Conservation (phyloP, 352 stramenopile genomes). For the Globisporangium recalcitrans region DNA sequence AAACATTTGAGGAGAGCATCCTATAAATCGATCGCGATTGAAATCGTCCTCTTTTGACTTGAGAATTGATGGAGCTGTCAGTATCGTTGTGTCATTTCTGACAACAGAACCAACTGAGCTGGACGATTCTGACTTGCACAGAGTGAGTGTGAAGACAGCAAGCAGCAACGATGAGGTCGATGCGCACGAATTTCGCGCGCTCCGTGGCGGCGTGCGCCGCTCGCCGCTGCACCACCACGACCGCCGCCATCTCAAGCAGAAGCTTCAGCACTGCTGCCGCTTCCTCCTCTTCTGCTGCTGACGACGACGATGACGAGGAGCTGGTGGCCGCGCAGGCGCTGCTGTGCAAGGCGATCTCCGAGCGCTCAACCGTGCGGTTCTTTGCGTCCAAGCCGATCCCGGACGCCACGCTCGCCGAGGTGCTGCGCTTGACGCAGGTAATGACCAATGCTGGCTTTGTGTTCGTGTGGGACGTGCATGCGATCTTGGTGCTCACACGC, state of each 20-base stretch:
- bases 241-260: not conserved
- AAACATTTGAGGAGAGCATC: too few species aligned
- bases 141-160: not conserved
- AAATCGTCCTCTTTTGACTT: too few species aligned
- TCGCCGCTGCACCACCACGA: not conserved
- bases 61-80: too few species aligned
- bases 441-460: not conserved
- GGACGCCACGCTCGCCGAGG: constrained; percentile 51
- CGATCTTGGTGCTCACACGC: not conserved
- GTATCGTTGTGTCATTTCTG: too few species aligned
- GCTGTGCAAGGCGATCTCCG: constrained; percentile 12
- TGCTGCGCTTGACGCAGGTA: constrained; percentile 65
- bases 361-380: constrained; percentile 14
- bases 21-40: too few species aligned
- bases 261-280: not conserved
- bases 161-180: not conserved
- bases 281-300: not conserved
- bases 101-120: too few species aligned
- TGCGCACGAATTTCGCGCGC: not conserved
- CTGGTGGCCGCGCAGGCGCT: constrained; percentile 3
- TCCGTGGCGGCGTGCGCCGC: not conserved
- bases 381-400: constrained; percentile 26
- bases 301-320: not conserved
- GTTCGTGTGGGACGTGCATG: not conserved
- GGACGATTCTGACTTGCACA: too few species aligned